phyloP scores from a whole-genome alignment of 306 rosid species.

The Begonia masoniana region DNA sequence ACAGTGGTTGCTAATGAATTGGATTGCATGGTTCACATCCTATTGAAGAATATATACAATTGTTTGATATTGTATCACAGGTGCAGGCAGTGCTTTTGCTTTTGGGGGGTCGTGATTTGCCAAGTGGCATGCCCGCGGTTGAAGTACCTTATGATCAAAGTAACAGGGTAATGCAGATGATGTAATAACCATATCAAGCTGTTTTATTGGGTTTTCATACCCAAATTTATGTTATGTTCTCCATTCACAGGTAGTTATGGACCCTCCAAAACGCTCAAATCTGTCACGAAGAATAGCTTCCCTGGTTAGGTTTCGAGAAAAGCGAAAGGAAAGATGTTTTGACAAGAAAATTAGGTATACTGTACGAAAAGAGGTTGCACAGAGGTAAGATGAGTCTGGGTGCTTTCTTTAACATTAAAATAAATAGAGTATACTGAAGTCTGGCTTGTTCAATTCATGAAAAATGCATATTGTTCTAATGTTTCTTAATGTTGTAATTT shows the following conservation, averaged over 20 bases:
- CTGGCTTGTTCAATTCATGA: no score
- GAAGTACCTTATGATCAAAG: constrained; percentile 46
- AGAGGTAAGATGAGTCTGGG: constrained; percentile 42
- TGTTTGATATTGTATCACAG: constrained; percentile 27
- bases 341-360: constrained; percentile 95
- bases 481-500: no score
- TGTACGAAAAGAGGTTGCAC: constrained; percentile 95
- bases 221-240: no score
- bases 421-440: no score
- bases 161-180: constrained; percentile 43
- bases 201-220: no score
- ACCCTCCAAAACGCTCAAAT: constrained; percentile 51
- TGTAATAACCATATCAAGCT: background rate
- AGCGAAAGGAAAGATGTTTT: constrained; percentile 93
- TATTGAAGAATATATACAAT: no score
- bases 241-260: constrained; percentile 37
- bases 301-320: constrained; percentile 87
- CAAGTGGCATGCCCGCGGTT: constrained; percentile 36
- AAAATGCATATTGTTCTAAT: no score
- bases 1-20: no score
- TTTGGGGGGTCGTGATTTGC: constrained; percentile 67
- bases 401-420: background rate
- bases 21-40: no score
- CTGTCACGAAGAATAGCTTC: constrained; percentile 93
- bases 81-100: constrained; percentile 92